Evolutionary conservation across 805 yeast species (phyloP), one percentile per base, ranked within the genome.

Genomic region (Kluyveromyces aestuarii): DNA sequence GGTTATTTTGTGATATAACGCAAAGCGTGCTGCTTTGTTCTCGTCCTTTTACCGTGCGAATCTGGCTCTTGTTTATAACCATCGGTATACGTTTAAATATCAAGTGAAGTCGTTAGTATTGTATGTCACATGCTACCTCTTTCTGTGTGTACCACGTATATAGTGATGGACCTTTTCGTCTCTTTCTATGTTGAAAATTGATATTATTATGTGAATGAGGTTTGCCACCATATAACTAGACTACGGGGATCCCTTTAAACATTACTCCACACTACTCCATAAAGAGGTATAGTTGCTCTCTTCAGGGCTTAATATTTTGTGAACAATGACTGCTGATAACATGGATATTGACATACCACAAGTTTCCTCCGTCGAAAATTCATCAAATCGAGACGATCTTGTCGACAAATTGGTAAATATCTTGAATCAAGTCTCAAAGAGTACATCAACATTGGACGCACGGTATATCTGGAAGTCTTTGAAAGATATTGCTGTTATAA

Each of bases 401-500:
- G 64, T 71, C 40, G 61, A 59, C n/a, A 56, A 54, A 35, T 56
- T 70, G 27, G 57, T 70, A 44, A 37, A 54, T 6, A 62, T 71
- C 2, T 58, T 71, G 35, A 63, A 59, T 38, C 64, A 67, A 37
- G 60, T 68, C 18, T 53, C 68, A 14, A 82, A 82, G 66, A 83
- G 90, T 2, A 83, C 83, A 10, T 64, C 77, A 42, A 80, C 80
- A 48, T 80, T 81, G 63, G 99, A 93, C 67, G 87, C 95, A 55
- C 79, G 97, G 55, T 87, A 84, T 68, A 80, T 93, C 42, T 77
- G 91, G 66, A 86, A 85, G 61, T 90, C 87, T 19, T 77, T 93
- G 54, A 82, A 96, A 53, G 95, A 87, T 53, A 72, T 90, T 58
- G 86, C 90, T 8, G 72, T 80, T 1, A 72, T 91, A 53, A 80